A percentile compares a stretch with the other conserved stretches of the same genome.
Conservation (phyloP, 495 filamentous ascomycete species). For the Choiromyces venosus region DNA sequence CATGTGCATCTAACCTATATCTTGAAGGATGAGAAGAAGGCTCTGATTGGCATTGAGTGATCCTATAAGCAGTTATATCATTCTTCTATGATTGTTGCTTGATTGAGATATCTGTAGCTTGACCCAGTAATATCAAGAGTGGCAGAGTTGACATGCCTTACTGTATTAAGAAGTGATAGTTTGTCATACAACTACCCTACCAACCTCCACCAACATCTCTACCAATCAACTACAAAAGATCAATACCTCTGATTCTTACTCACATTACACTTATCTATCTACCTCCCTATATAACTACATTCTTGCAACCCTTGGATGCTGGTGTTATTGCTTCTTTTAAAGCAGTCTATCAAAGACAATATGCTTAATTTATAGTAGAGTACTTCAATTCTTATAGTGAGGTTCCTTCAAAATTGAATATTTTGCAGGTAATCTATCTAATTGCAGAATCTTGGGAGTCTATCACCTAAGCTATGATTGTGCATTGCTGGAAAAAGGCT, state of each 20-base stretch:
- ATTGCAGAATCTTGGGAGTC: not conserved
- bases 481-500: conserved; percentile 11
- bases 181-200: too few species aligned
- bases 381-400: conserved; percentile 1
- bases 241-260: conserved; percentile 21
- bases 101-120: too few species aligned
- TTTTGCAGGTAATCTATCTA: conserved; percentile 12
- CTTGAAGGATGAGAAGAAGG: too few species aligned
- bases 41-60: too few species aligned
- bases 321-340: conserved; percentile 23
- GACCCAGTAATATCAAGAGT: too few species aligned
- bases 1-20: too few species aligned
- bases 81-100: too few species aligned
- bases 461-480: not conserved
- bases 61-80: too few species aligned
- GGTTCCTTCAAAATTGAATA: not conserved
- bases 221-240: not conserved
- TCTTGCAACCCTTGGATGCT: conserved; percentile 16
- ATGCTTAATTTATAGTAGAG: conserved; percentile 9
- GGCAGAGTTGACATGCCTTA: too few species aligned
- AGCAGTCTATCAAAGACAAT: conserved; percentile 6
- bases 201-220: conserved; percentile 23
- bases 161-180: too few species aligned
- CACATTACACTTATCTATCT: conserved; percentile 12
- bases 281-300: conserved; percentile 6